Percentiles rank a stretch among this genome's conserved stretches.
Conservation (phyloP, 108 stramenopile species). For the Cylindrotheca closterium region DNA sequence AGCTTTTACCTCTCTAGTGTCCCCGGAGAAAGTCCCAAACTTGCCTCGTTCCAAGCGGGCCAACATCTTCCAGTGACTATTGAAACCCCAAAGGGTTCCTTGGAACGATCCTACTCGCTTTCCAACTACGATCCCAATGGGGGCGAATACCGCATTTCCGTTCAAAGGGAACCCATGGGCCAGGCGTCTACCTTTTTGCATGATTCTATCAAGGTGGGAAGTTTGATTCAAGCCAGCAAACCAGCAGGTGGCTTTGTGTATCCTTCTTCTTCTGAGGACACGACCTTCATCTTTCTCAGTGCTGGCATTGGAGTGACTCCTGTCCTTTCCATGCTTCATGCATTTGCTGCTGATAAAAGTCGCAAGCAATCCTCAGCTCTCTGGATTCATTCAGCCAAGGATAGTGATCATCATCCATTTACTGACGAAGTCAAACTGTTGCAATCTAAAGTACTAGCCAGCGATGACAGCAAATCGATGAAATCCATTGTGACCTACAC, state of each 20-base stretch:
- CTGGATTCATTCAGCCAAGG: slow-evolving; percentile 3
- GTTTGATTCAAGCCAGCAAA: slow-evolving; percentile 11
- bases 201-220: slow-evolving; percentile 23
- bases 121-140: slow-evolving; percentile 2
- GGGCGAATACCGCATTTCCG: slow-evolving; percentile 33
- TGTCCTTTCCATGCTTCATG: slow-evolving; percentile 34
- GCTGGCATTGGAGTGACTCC: slow-evolving; percentile 40
- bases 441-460: not conserved
- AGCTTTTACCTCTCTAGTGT: slow-evolving; percentile 22
- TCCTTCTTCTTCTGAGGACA: not conserved
- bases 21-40: not conserved
- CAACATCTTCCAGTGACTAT: slow-evolving; percentile 37
- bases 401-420: slow-evolving; percentile 6
- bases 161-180: slow-evolving; percentile 28
- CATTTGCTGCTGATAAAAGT: not conserved
- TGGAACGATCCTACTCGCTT: slow-evolving; percentile 25
- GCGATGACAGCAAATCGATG: not conserved
- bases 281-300: slow-evolving; percentile 22
- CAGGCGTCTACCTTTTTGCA: slow-evolving; percentile 24
- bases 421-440: slow-evolving; percentile 16
- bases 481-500: too few species aligned
- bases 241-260: slow-evolving; percentile 35
- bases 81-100: not conserved
- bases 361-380: not conserved
- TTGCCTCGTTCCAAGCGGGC: slow-evolving; percentile 26